Evolutionary conservation across 257 asterid species (phyloP), one percentile per base, ranked within the genome.

Genomic region (Ligustrum vulgare): DNA sequence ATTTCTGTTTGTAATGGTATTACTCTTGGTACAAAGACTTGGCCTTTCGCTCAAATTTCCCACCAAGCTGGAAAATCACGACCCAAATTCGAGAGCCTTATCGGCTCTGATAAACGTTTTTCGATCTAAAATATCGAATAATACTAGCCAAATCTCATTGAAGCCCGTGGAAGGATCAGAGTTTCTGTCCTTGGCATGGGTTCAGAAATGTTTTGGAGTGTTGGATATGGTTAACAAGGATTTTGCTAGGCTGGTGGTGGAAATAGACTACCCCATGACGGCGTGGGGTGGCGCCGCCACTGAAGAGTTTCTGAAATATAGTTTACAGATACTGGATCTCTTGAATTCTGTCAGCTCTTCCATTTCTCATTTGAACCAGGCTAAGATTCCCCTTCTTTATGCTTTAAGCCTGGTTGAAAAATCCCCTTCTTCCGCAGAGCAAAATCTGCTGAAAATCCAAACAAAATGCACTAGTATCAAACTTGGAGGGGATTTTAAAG

Each of bases 191-290:
- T 64, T 82, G 58, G 33, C 58, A 20, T 84, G 85, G 70, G 45
- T 80, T 66, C 66, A 71, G 5, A 79, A 75, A 8, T 88, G 87
- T 67, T 79, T 90, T 23, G 87, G 88, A 68, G 75, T 82, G 56
- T 76, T 89, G 3, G 79, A 77, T 47, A 1, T 79, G 62, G 71
- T 75, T 45, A 78, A 82, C 83, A 71, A 58, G 65, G 92, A 95
- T 28, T 88, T 92, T 20, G 84, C 91, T 0, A 79, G 82, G 67
- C 74, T 91, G 70, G 89, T 79, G 72, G 83, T 81, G 37, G 87
- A 84, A 65, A 64, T 89, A 45, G 93, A 93, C 80, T 77, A 83
- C 62, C 98, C 94, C 15, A 82, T 83, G 84, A 73, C 20, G 34
- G 78, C 49, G 72, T 91, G 91, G 98, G 84, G 88, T 6, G 69